Evolutionary conservation across 1,139 yeast genomes (phyloP), one percentile per base, ranked within the genome.

Genomic region (Hansenula lynferdii): DNA sequence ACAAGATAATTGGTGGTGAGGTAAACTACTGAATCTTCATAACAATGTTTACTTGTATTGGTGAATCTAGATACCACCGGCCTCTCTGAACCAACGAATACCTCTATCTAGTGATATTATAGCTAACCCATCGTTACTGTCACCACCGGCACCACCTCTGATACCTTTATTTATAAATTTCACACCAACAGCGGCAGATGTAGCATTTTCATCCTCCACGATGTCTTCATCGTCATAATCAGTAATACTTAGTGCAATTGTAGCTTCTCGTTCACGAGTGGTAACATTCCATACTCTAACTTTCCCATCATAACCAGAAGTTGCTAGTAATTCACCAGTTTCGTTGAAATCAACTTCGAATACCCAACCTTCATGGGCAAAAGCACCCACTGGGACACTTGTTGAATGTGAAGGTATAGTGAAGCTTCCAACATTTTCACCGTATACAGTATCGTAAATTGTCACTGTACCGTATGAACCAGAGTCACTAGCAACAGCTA

Each of bases 41-140:
- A n/a, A n/a, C n/a, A n/a, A n/a, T n/a, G n/a, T 78, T 81, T 14
- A 69, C 60, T 70, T 56, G 19, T 27, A 18, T 8, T 29, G 31
- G 19, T n/a, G 31, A 8, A 24, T 24, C 8, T 44, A 60, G 14
- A 60, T 70, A 37, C 96, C 96, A 11, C 96, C 95, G 1, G 97
- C 98, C 60, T 89, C 97, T 65, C 98, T 73, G 54, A 77, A 92
- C 97, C 97, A 92, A 47, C 97, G 73, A 15, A 92, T 66, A n/a
- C 90, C 85, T 50, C 86, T 71, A 59, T 90, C 97, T 44, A 85
- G 77, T 35, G 97, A 90, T 8, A 81, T 85, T 14, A 85, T 81
- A 42, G 85, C 90, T 39, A 92, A 61, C 0, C 97, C 97, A 50
- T 83, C 90, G 51, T 87, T 85, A 19, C 63, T 68, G 46, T 75